phyloP scores from a whole-genome alignment of 768 basidiomycete genomes.

The Crepidotus variabilis region DNA sequence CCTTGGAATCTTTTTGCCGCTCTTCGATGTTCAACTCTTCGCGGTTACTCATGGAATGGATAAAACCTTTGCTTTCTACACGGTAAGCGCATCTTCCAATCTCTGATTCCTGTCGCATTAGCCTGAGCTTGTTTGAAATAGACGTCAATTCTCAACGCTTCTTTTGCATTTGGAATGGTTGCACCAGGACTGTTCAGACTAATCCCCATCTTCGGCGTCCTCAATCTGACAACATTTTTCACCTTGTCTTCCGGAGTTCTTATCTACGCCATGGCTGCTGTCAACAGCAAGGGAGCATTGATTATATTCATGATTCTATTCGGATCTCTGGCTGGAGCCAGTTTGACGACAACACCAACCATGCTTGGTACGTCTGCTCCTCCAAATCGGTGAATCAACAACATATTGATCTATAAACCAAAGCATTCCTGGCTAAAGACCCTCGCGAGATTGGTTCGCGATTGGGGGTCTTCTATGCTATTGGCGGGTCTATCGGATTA shows the following conservation, averaged over 20 bases:
- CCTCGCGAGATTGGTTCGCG: slow-evolving; percentile 44
- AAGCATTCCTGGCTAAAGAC: slow-evolving; percentile 32
- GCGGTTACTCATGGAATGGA: slow-evolving; percentile 27
- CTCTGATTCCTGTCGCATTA: too few species aligned
- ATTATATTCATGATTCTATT: background rate
- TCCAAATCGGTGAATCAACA: background rate
- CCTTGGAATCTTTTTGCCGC: slow-evolving; percentile 26
- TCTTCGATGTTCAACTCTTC: slow-evolving; percentile 40
- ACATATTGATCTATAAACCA: background rate
- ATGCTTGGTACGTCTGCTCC: background rate
- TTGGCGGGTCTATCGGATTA: slow-evolving; percentile 31
- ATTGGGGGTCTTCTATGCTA: slow-evolving; percentile 40
- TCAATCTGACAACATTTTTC: background rate
- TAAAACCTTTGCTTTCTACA: slow-evolving; percentile 34
- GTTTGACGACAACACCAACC: background rate
- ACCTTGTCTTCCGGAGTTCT: background rate
- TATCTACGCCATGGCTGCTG: background rate
- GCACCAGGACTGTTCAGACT: background rate
- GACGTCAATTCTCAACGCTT: background rate
- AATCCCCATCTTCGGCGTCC: background rate
- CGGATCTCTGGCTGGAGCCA: background rate
- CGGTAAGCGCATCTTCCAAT: too few species aligned
- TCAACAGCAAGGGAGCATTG: background rate
- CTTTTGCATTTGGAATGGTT: slow-evolving; percentile 3
- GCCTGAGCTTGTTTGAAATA: too few species aligned